Base-by-base conservation (phyloP, 169 alveolate genomes). In the Eimeria zaria region DNA sequence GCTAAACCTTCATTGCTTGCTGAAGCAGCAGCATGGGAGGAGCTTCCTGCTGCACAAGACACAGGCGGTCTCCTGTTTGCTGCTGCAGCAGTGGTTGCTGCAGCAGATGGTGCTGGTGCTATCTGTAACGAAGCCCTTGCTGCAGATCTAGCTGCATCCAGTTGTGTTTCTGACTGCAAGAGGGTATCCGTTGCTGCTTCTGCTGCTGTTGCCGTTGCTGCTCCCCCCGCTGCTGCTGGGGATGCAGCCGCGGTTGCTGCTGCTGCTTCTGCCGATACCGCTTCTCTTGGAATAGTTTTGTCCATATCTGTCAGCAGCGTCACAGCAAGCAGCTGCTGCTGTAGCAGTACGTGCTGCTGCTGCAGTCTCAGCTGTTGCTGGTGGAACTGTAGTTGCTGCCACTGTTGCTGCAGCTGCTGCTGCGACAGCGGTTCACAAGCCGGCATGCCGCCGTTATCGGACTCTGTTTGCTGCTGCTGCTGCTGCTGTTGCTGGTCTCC, bases 351-450 rank as follows among this genome's bases (percentile, higher is more conserved):
- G 60, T 74, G 85, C 58, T 74, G 85, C 85, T 74, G 85, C 16
- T 74, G 85, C 39, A 74, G 55, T 55, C 39, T 64, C 74, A 64
- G 74, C 39, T 64, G 74, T 39, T 64, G 74, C 74, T 64, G 74
- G 41, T 64, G 74, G 39, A 8, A 64, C 74, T 64, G 74, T n/a
- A 64, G 74, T n/a, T 64, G 74, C 74, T 64, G 74, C 74, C 55
- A 44, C 85, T 74, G 58, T 55, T 74, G 85, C 85, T 74, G 85
- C 53, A 74, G 85, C 85, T 9, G 60, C 55, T 74, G 85, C 55
- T 74, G 39, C 51, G 85, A 74, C 5, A 74, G 55, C 27, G 53
- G 33, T 18, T 74, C 2, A 24, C n/a, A 41, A 55, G 39, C 41
- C 74, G n/a, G 0, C 74, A 7, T 27, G 85, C 58, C 18, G 55